Base-by-base conservation (phyloP, 768 basidiomycete species). In the Boletus tylopilopsis region DNA sequence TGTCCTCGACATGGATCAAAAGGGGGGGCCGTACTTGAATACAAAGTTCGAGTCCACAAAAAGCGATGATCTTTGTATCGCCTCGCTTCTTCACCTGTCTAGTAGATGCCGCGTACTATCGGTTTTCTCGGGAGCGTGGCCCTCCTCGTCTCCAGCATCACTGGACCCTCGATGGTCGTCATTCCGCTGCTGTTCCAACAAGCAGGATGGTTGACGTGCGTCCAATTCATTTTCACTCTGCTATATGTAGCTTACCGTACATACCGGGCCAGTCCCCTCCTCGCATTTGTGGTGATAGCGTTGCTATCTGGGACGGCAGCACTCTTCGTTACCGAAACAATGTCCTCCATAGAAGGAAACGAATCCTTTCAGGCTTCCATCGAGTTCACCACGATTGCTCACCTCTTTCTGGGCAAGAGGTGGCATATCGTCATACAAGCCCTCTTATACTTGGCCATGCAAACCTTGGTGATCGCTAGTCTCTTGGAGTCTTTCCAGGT, bases 321-420 rank as follows among this genome's bases (percentile, higher is more conserved):
- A 2, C 49, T 63, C 3, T 54, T 62, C 30, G 11, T 62, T 23
- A 47, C 60, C 34, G 61, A 62, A 47, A 32, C n/a, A 9, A 61
- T 61, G 60, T 58, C 60, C 4, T 61, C 60, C 32, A 62, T 62
- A 48, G 57, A 63, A 47, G 61, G 61, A 34, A 62, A 62, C 15
- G 61, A 63, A 42, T 12, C 8, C 0, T 62, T 60, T 10, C 46
- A 62, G 25, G 61, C 61, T 2, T 54, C 61, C n/a, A 47, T 62
- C 34, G 61, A 62, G 34, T 62, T 63, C 45, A 62, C 61, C 10
- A 62, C 61, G 4, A 57, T 62, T 16, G 61, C 61, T 7, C 51
- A 62, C 39, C 57, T 62, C 48, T 63, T 63, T 36, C 42, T 62
- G 24, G 61, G 61, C 6, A 62, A 55, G 40, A 38, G 58, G 38